phyloP scores from a whole-genome alignment of 1,284 basidiomycete species.

The Fomitiporia mediterranea region DNA sequence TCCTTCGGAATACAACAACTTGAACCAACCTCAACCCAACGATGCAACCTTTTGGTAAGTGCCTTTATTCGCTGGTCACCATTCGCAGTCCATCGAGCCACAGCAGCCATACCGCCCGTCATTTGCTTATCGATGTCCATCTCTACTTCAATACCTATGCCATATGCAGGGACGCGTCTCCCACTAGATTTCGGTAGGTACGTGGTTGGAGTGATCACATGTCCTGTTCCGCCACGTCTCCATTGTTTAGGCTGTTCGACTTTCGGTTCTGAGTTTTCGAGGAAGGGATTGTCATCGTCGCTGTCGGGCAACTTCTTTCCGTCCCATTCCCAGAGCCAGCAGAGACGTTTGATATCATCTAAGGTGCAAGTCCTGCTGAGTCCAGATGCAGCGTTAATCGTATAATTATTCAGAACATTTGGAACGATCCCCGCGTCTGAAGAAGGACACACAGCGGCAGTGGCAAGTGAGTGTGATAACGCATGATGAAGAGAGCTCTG shows the following conservation, averaged over 20 bases:
- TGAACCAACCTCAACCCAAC: constrained; percentile 56
- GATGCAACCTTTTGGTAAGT: constrained; percentile 53
- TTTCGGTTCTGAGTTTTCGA: constrained; percentile 36
- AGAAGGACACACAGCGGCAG: constrained; percentile 70
- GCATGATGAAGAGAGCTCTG: constrained; percentile 72
- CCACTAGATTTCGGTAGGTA: constrained; percentile 61
- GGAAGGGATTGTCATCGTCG: constrained; percentile 71
- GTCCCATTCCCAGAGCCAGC: constrained; percentile 89
- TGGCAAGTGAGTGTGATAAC: constrained; percentile 76
- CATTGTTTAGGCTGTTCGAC: constrained; percentile 50
- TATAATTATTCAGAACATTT: constrained; percentile 73
- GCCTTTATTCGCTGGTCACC: constrained; percentile 54
- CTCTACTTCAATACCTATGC: constrained; percentile 79
- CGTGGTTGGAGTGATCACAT: constrained; percentile 64
- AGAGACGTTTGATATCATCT: constrained; percentile 66
- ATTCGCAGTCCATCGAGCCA: constrained; percentile 76
- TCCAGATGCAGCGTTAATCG: constrained; percentile 63
- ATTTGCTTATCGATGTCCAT: constrained; percentile 76
- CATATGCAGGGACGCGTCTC: constrained; percentile 70
- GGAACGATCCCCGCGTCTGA: constrained; percentile 68
- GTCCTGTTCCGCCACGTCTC: constrained; percentile 72
- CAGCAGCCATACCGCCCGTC: constrained; percentile 75
- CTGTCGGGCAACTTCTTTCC: constrained; percentile 37
- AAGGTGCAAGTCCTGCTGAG: constrained; percentile 56
- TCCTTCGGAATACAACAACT: neutral